Evolutionary conservation across 2,329 filamentous ascomycete genomes (phyloP).

Genomic region (Paraconiothyrium sp.): DNA sequence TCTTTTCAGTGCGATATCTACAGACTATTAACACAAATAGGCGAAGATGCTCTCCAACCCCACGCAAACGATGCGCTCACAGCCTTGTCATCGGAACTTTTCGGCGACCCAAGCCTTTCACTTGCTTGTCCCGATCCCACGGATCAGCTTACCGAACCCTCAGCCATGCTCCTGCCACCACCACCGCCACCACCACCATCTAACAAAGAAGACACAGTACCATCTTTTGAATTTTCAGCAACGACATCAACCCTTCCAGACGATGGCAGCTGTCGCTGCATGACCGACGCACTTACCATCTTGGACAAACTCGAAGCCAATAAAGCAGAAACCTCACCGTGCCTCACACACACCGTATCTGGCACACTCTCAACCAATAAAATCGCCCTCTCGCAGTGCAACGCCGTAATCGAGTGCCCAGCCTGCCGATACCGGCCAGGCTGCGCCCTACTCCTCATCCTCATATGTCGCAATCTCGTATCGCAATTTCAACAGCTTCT

Average conservation of each 20-base stretch:
- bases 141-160: background rate
- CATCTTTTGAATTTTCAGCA: background rate
- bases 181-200: background rate
- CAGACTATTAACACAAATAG: background rate
- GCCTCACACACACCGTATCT: background rate
- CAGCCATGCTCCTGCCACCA: background rate
- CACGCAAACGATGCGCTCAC: background rate
- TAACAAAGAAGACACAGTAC: background rate
- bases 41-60: background rate
- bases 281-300: background rate
- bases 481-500: background rate
- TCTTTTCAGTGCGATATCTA: background rate
- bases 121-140: background rate
- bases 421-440: background rate
- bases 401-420: background rate
- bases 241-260: background rate
- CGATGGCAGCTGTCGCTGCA: background rate
- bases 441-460: background rate
- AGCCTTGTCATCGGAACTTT: background rate
- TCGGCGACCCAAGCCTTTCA: background rate
- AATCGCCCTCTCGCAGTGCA: background rate
- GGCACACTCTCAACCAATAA: background rate
- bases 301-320: background rate
- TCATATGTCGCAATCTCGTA: background rate
- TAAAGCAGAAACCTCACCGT: background rate